Percentiles rank a stretch among this genome's conserved stretches.
Conservation (phyloP, 176 grass and related monocot species). For the Bothriochloa decipiens region DNA sequence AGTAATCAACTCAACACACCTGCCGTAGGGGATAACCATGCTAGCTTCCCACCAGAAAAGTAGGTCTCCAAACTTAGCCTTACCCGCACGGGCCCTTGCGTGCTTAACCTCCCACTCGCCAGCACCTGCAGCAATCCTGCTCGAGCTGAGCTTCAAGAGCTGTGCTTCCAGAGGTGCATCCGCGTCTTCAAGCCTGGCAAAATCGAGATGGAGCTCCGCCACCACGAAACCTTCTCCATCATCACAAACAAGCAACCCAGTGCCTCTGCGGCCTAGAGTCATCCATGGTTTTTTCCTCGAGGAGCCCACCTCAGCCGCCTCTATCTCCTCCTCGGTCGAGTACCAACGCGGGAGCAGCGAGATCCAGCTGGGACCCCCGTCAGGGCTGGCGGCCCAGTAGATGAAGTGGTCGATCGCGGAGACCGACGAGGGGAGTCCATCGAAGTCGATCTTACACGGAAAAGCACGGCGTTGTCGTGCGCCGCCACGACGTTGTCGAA, state of each 20-base stretch:
- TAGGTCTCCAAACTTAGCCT: not conserved
- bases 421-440: not conserved
- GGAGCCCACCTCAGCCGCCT: not conserved
- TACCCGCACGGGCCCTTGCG: not conserved
- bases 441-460: not conserved
- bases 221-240: not conserved
- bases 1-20: slow-evolving; percentile 15
- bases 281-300: not conserved
- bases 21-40: not conserved
- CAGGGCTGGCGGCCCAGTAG: not conserved
- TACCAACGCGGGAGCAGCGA: not conserved
- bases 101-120: slow-evolving; percentile 1
- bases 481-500: not conserved
- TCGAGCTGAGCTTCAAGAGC: not conserved
- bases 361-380: not conserved
- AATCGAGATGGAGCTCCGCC: not conserved
- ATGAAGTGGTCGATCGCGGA: not conserved
- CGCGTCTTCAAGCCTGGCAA: too few species aligned
- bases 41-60: not conserved
- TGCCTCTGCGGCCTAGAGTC: not conserved
- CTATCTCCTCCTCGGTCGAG: not conserved
- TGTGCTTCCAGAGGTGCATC: not conserved
- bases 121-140: not conserved
- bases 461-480: not conserved
- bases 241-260: not conserved